Evolutionary conservation across 169 alveolate genomes (phyloP).

Genomic region (Ichthyophthirius multifiliis): DNA sequence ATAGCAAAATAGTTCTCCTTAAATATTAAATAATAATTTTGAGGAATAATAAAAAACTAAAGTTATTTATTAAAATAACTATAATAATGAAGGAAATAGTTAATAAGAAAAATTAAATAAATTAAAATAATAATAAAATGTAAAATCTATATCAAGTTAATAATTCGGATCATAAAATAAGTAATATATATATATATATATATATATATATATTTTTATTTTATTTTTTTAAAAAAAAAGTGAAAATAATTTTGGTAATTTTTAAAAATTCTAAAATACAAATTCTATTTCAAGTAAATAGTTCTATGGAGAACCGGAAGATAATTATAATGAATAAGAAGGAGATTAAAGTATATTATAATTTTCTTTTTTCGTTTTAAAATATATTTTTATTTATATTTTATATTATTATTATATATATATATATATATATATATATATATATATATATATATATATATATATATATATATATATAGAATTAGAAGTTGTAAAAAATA

Average conservation of each 20-base stretch:
- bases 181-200: neutral
- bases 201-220: no score
- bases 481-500: neutral
- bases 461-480: no score
- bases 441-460: no score
- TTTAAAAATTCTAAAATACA: neutral
- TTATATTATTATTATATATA: neutral
- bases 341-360: neutral
- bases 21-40: no score
- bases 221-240: neutral
- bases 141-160: neutral
- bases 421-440: neutral
- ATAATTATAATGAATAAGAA: neutral
- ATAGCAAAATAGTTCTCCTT: no score
- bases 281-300: slow-evolving; percentile 2
- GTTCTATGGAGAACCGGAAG: neutral
- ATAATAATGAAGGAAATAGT: neutral
- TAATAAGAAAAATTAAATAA: neutral
- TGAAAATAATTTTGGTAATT: neutral
- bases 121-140: neutral
- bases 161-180: neutral
- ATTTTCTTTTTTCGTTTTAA: neutral
- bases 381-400: neutral
- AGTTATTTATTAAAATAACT: neutral
- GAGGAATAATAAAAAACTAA: neutral